phyloP scores from a whole-genome alignment of 441 rosid genomes.

The Cnidoscolus chayamansa region DNA sequence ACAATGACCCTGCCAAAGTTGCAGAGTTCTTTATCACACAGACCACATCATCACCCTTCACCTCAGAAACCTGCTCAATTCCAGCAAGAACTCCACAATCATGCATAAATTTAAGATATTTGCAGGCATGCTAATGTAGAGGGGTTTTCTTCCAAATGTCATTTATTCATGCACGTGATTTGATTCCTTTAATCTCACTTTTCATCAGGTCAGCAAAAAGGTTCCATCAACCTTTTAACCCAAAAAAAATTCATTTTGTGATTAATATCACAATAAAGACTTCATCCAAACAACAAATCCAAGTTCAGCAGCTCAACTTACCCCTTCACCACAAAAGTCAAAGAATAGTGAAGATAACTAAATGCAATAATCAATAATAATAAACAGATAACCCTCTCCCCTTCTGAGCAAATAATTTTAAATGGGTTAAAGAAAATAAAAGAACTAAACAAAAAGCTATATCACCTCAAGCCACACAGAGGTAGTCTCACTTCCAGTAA shows the following conservation, averaged over 20 bases:
- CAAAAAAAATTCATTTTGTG: background rate
- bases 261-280: background rate
- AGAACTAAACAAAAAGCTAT: background rate
- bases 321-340: background rate
- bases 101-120: slow-evolving; percentile 2
- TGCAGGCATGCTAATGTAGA: background rate
- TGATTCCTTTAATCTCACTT: background rate
- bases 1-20: slow-evolving; percentile 77
- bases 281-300: background rate
- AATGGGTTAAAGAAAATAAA: background rate
- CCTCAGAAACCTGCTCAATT: slow-evolving; percentile 66
- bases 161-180: background rate
- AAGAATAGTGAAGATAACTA: background rate
- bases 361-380: background rate
- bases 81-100: slow-evolving; percentile 21
- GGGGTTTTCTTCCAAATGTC: background rate
- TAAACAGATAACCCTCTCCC: background rate
- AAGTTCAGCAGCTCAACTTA: background rate
- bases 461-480: slow-evolving; percentile 98
- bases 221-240: background rate
- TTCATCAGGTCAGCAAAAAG: background rate
- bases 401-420: background rate
- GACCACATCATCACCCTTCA: slow-evolving; percentile 79
- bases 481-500: slow-evolving; percentile 97
- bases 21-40: slow-evolving; percentile 83